Evolutionary conservation across 164 flowering plant species (phyloP).

Genomic region (Macadamia tetraphylla): DNA sequence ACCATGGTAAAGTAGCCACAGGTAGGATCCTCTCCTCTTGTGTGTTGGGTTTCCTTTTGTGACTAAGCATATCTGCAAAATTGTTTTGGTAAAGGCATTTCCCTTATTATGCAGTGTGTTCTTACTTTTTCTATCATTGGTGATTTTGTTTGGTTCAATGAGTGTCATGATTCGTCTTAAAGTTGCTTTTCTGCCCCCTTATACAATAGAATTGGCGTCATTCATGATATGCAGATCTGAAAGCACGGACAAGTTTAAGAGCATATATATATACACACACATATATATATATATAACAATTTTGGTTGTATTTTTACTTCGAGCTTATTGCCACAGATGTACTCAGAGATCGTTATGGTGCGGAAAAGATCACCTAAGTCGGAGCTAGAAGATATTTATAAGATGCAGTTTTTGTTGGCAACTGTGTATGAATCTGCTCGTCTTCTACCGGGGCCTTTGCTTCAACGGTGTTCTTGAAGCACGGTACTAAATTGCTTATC

Average conservation of each 20-base stretch:
- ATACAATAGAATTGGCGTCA: too few relatives aligned
- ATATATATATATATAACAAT: neutral
- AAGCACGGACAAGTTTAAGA: neutral
- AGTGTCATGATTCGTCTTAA: too few relatives aligned
- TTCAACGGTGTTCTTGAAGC: slow-evolving; percentile 59
- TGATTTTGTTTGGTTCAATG: too few relatives aligned
- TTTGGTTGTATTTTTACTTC: neutral
- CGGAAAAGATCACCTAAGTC: slow-evolving; percentile 15
- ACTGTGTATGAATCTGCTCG: slow-evolving; percentile 70
- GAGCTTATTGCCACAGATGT: slow-evolving; percentile 30
- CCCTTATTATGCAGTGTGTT: too few relatives aligned
- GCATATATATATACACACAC: too few relatives aligned
- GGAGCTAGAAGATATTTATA: slow-evolving; percentile 25
- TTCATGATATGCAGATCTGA: neutral
- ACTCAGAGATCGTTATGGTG: slow-evolving; percentile 39
- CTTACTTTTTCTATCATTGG: too few relatives aligned
- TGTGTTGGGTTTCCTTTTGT: too few relatives aligned
- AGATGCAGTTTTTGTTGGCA: slow-evolving; percentile 46
- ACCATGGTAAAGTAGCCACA: too few relatives aligned
- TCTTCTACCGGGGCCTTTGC: slow-evolving; percentile 56
- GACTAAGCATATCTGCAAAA: too few relatives aligned
- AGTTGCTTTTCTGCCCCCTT: too few relatives aligned
- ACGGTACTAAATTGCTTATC: slow-evolving; percentile 30
- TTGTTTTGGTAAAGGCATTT: too few relatives aligned
- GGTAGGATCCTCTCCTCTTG: too few relatives aligned